These are phyloP conservation scores for Aspergillus unguis DNA, from an alignment of 2,329 filamentous ascomycete genomes.

Conservation along the genomic window DNA sequence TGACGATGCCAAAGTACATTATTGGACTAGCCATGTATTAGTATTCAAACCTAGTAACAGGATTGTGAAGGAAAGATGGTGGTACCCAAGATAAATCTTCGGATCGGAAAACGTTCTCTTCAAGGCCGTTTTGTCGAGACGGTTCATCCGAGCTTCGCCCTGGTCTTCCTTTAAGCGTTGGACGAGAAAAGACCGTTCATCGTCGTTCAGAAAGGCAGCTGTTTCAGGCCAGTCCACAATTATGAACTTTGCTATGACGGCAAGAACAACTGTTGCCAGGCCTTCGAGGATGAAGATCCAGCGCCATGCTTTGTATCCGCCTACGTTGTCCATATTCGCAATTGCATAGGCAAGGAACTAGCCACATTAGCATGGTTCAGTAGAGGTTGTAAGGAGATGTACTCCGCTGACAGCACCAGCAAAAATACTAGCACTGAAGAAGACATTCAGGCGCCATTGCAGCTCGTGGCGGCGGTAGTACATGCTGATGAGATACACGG, in stretches of 20 bases:
- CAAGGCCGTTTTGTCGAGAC: slow-evolving; percentile 6
- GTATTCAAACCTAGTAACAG: background rate
- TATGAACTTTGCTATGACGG: slow-evolving; percentile 14
- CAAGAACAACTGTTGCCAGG: slow-evolving; percentile 13
- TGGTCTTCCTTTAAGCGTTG: slow-evolving; percentile 15
- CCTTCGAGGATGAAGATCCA: slow-evolving; percentile 20
- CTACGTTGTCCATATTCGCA: slow-evolving; percentile 11
- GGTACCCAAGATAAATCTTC: slow-evolving; percentile 23
- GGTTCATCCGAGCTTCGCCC: slow-evolving; percentile 10
- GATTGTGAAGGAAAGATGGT: background rate
- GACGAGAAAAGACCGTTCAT: slow-evolving; percentile 15
- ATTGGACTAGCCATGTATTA: background rate
- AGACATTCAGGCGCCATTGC: slow-evolving; percentile 14
- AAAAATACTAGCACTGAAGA: slow-evolving; percentile 18
- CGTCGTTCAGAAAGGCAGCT: slow-evolving; percentile 12
- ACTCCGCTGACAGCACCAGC: slow-evolving; percentile 17
- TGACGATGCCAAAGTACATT: slow-evolving; percentile 17
- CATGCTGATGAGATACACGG: slow-evolving; percentile 16
- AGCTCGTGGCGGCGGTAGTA: slow-evolving; percentile 19
- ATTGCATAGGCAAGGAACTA: slow-evolving; percentile 12
- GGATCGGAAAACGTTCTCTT: slow-evolving; percentile 13
- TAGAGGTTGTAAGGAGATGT: background rate
- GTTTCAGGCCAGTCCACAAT: slow-evolving; percentile 17
- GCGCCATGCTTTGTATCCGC: slow-evolving; percentile 15
- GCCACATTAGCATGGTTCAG: background rate